Evolutionary conservation across 2,329 filamentous ascomycete genomes (phyloP).

Genomic region (Diaporthe citrichinensis): DNA sequence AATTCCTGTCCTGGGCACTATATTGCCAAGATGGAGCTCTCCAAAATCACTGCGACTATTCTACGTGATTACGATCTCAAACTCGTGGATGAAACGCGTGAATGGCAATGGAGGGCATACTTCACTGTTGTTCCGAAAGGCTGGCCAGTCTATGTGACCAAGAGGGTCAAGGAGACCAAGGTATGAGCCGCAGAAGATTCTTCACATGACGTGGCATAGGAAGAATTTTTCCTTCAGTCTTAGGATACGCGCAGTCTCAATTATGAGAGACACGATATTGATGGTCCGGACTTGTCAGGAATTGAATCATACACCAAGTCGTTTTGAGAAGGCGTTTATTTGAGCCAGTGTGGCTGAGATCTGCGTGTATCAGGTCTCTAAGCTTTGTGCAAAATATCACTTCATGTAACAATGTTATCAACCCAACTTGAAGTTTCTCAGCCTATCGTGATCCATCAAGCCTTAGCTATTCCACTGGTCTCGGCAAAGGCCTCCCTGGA

Average conservation of each 20-base stretch:
- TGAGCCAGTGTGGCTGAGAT: neutral
- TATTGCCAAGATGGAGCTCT: constrained; percentile 18
- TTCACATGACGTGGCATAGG: too few species aligned
- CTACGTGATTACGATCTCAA: constrained; percentile 40
- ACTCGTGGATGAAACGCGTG: constrained; percentile 43
- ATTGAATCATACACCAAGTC: neutral
- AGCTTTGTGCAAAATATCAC: neutral
- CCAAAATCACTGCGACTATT: constrained; percentile 23
- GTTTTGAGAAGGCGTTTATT: neutral
- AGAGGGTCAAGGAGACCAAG: neutral
- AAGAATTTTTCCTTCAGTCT: neutral
- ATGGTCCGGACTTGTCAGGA: neutral
- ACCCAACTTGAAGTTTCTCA: too few species aligned
- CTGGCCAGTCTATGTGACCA: constrained; percentile 45
- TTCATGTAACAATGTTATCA: neutral
- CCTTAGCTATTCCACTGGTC: neutral
- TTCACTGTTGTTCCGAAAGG: constrained; percentile 45
- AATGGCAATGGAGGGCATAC: constrained; percentile 48
- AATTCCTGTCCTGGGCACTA: constrained; percentile 28
- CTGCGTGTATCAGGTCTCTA: neutral
- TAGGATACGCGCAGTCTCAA: neutral
- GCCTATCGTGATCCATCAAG: neutral
- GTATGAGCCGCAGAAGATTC: neutral
- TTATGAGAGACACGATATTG: neutral
- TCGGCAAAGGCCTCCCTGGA: neutral